phyloP scores from a whole-genome alignment of 2,329 filamentous ascomycete genomes.

The Ophiosphaerella herpotricha region DNA sequence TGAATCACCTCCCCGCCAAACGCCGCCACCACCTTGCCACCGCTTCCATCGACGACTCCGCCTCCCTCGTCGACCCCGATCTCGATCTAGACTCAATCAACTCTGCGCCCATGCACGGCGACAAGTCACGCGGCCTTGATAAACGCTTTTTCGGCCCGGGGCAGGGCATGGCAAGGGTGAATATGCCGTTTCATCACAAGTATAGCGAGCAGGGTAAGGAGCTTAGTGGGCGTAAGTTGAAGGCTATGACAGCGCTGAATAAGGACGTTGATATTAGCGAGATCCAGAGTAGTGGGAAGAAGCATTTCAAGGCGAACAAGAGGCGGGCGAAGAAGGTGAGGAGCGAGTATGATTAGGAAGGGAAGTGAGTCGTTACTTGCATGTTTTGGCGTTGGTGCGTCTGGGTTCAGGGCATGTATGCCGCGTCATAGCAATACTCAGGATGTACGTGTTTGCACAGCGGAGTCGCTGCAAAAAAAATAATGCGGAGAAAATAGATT shows the following conservation, averaged over 20 bases:
- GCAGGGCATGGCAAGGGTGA: constrained; percentile 66
- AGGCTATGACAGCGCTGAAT: constrained; percentile 79
- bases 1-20: constrained; percentile 79
- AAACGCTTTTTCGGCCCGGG: constrained; percentile 82
- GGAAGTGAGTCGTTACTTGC: neutral
- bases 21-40: constrained; percentile 68
- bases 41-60: constrained; percentile 38
- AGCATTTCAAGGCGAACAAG: constrained; percentile 86
- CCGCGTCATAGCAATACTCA: no score
- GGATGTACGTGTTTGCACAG: no score
- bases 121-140: constrained; percentile 79
- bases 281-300: constrained; percentile 75
- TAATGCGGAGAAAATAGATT: no score
- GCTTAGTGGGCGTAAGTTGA: constrained; percentile 81
- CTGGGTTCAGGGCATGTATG: no score
- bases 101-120: constrained; percentile 56
- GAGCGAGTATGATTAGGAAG: constrained; percentile 44
- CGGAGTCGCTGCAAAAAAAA: no score
- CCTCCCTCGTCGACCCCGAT: constrained; percentile 50
- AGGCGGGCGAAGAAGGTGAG: constrained; percentile 62
- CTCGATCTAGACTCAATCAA: constrained; percentile 55
- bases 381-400: no score
- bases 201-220: constrained; percentile 86
- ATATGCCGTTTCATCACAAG: constrained; percentile 85
- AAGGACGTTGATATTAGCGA: constrained; percentile 84